phyloP scores from a whole-genome alignment of 768 basidiomycete genomes.

The Boletus insuetus region DNA sequence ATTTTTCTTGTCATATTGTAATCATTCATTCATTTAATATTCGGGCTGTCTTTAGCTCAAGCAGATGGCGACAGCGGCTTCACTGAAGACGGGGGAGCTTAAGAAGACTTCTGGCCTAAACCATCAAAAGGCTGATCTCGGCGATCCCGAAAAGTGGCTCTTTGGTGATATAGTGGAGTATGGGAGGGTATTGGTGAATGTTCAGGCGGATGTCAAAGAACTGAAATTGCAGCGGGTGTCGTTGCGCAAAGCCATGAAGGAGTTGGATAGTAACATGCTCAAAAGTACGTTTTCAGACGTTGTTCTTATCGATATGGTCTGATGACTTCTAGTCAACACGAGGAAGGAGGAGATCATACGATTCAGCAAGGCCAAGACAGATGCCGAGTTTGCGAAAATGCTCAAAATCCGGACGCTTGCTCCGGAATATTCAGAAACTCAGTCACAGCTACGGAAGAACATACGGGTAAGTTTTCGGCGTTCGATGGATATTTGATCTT shows the following conservation, averaged over 20 bases:
- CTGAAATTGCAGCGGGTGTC: slow-evolving; percentile 43
- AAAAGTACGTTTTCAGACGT: slow-evolving; percentile 46
- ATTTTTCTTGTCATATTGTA: not conserved
- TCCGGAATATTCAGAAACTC: slow-evolving; percentile 85
- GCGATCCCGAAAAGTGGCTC: slow-evolving; percentile 49
- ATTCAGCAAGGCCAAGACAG: slow-evolving; percentile 73
- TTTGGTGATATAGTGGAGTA: slow-evolving; percentile 53
- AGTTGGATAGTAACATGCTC: slow-evolving; percentile 63
- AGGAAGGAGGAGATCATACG: slow-evolving; percentile 80
- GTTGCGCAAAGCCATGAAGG: slow-evolving; percentile 44
- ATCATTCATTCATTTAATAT: not conserved
- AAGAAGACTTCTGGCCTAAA: slow-evolving; percentile 37
- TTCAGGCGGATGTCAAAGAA: slow-evolving; percentile 51
- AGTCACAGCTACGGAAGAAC: slow-evolving; percentile 67
- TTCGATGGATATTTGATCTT: not conserved
- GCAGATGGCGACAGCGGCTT: slow-evolving; percentile 37
- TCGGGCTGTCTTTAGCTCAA: slow-evolving; percentile 38
- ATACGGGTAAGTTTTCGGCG: slow-evolving; percentile 53
- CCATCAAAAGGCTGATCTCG: slow-evolving; percentile 45
- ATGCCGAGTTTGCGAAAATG: slow-evolving; percentile 77
- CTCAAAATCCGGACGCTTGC: slow-evolving; percentile 74
- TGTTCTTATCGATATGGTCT: not conserved
- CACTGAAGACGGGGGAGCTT: slow-evolving; percentile 35
- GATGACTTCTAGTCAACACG: slow-evolving; percentile 57
- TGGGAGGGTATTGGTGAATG: slow-evolving; percentile 32